Evolutionary conservation across 805 yeast genomes (phyloP).

Genomic region (Brettanomyces anomalus): DNA sequence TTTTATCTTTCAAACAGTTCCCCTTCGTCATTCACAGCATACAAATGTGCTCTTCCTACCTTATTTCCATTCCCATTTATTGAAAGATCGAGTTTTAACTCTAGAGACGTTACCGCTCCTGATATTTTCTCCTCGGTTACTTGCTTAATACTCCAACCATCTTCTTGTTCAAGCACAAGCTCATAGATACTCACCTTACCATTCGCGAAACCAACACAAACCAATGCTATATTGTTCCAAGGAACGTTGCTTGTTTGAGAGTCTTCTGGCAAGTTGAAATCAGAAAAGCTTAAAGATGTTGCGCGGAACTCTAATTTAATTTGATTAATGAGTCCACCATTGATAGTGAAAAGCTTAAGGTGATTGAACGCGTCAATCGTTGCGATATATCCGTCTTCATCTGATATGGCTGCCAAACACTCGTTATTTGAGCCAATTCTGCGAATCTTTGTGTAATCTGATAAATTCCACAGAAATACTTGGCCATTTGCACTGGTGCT

Average conservation of each 20-base stretch:
- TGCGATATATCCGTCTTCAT: conserved; percentile 47
- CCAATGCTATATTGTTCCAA: conserved; percentile 5
- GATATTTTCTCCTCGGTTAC: conserved; percentile 11
- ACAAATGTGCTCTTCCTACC: conserved; percentile 27
- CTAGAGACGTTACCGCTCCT: conserved; percentile 23
- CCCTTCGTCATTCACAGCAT: conserved; percentile 28
- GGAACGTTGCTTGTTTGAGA: conserved; percentile 1
- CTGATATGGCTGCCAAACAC: conserved; percentile 36
- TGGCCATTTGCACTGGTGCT: conserved; percentile 48
- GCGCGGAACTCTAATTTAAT: conserved; percentile 10
- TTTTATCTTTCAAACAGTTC: neutral
- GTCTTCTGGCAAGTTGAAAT: conserved; percentile 7
- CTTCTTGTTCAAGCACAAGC: conserved; percentile 13
- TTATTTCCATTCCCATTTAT: conserved; percentile 27
- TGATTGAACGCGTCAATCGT: conserved; percentile 16
- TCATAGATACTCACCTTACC: conserved; percentile 18
- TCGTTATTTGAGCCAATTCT: conserved; percentile 12
- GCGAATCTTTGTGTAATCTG: conserved; percentile 42
- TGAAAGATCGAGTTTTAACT: conserved; percentile 24
- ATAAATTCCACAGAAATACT: conserved; percentile 57
- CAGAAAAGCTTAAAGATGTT: conserved; percentile 14
- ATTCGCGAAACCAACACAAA: conserved; percentile 5
- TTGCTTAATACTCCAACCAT: conserved; percentile 17
- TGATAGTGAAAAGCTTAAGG: conserved; percentile 38
- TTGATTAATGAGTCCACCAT: conserved; percentile 37